Conservation (phyloP, 768 basidiomycete species). For the Tulasnella sp. region DNA sequence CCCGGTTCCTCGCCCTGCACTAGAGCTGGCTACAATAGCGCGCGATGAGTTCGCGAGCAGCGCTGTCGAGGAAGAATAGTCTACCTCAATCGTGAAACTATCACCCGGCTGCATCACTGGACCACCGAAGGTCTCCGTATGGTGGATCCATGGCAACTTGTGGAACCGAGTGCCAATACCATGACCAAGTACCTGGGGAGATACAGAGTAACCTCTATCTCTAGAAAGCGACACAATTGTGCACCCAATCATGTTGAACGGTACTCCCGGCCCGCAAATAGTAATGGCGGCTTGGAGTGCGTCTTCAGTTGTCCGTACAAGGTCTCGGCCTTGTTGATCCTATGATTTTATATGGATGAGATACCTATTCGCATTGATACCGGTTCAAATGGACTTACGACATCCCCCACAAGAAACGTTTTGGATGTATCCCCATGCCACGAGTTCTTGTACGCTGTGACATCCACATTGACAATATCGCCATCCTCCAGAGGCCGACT, state of each 20-base stretch:
- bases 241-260: slow-evolving; percentile 58
- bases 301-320: slow-evolving; percentile 49
- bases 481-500: slow-evolving; percentile 73
- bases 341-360: slow-evolving; percentile 24
- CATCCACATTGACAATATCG: slow-evolving; percentile 82
- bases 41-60: not conserved
- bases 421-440: slow-evolving; percentile 85
- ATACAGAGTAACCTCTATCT: slow-evolving; percentile 46
- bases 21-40: slow-evolving; percentile 49
- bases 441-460: slow-evolving; percentile 74
- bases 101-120: slow-evolving; percentile 68
- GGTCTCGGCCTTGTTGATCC: slow-evolving; percentile 60
- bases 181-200: slow-evolving; percentile 69
- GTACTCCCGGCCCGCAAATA: slow-evolving; percentile 61
- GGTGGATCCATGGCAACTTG: slow-evolving; percentile 70
- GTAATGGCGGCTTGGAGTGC: slow-evolving; percentile 62
- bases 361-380: not conserved
- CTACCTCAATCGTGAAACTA: slow-evolving; percentile 87
- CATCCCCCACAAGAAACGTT: slow-evolving; percentile 72
- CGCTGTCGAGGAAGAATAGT: slow-evolving; percentile 15
- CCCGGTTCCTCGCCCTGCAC: slow-evolving; percentile 61
- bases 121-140: slow-evolving; percentile 43
- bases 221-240: slow-evolving; percentile 48
- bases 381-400: slow-evolving; percentile 35
- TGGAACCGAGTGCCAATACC: slow-evolving; percentile 81